phyloP scores from a whole-genome alignment of 495 filamentous ascomycete genomes.

The Extremus antarcticus region DNA sequence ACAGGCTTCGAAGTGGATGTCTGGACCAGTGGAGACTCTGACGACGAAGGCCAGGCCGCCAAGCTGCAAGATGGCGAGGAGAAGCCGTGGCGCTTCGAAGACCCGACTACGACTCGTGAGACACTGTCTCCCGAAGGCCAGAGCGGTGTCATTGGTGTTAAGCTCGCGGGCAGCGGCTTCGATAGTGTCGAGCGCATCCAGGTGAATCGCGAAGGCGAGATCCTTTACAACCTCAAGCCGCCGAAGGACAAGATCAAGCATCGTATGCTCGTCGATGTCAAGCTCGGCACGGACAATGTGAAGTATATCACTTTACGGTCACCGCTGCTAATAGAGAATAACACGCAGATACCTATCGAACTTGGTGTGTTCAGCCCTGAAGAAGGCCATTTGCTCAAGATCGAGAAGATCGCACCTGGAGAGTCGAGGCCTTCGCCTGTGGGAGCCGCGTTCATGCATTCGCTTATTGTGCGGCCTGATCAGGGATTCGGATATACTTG shows the following conservation, averaged over 20 bases:
- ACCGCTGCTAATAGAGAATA: constrained; percentile 92
- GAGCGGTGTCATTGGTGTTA: constrained; percentile 64
- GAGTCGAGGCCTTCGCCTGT: constrained; percentile 86
- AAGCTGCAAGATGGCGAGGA: constrained; percentile 84
- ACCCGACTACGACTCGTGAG: constrained; percentile 87
- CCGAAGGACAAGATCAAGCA: constrained; percentile 76
- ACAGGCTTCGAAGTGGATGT: constrained; percentile 84
- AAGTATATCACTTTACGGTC: constrained; percentile 97
- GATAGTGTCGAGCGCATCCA: constrained; percentile 79
- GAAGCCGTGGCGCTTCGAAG: constrained; percentile 89
- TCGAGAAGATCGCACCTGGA: constrained; percentile 92
- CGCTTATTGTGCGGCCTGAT: constrained; percentile 81
- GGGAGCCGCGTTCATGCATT: constrained; percentile 83
- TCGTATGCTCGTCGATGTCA: constrained; percentile 83
- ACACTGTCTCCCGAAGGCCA: constrained; percentile 74
- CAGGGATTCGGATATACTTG: constrained; percentile 94
- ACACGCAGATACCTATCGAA: constrained; percentile 92
- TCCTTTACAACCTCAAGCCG: constrained; percentile 72
- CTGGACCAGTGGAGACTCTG: constrained; percentile 57
- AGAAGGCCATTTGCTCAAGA: constrained; percentile 86
- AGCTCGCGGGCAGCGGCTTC: constrained; percentile 86
- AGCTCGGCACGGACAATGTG: constrained; percentile 79
- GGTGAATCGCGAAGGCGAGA: constrained; percentile 87
- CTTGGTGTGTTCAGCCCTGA: constrained; percentile 83
- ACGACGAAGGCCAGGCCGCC: constrained; percentile 54